Percentiles rank a stretch among this genome's conserved stretches.
These are phyloP conservation scores for Podosphaera fusca DNA, from an alignment of 2,329 filamentous ascomycete species.

Conservation along the genomic window DNA sequence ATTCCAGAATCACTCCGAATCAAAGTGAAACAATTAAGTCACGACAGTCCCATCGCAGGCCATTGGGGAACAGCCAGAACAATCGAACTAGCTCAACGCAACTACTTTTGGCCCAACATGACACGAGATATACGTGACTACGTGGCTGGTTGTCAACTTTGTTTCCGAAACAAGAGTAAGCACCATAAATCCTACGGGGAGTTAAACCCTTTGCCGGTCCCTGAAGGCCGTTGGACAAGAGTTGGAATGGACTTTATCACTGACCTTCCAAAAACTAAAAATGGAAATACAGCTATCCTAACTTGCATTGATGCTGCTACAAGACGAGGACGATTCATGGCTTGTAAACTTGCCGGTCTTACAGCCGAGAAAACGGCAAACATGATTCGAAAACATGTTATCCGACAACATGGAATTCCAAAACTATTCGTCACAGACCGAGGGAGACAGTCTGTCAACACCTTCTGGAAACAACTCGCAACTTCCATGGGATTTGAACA, in stretches of 20 bases:
- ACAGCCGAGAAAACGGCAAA: not conserved
- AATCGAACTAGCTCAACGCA: not conserved
- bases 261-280: not conserved
- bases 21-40: no score
- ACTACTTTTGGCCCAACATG: not conserved
- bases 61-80: no score
- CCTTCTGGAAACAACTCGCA: not conserved
- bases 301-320: not conserved
- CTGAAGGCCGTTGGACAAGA: not conserved
- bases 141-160: not conserved
- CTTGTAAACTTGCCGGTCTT: not conserved
- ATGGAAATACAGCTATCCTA: slow-evolving; percentile 1
- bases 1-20: no score
- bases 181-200: not conserved
- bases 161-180: not conserved
- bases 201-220: not conserved
- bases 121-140: not conserved
- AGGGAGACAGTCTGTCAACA: not conserved
- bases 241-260: slow-evolving; percentile 1
- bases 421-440: slow-evolving; percentile 1
- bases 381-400: not conserved
- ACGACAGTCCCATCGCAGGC: no score
- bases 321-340: not conserved
- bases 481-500: not conserved
- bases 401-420: not conserved